Percentiles rank a stretch among this genome's conserved stretches.
Evolutionary conservation across 371 early-diverging fungal genomes (phyloP).

Genomic region (Umbelopsis sp.): DNA sequence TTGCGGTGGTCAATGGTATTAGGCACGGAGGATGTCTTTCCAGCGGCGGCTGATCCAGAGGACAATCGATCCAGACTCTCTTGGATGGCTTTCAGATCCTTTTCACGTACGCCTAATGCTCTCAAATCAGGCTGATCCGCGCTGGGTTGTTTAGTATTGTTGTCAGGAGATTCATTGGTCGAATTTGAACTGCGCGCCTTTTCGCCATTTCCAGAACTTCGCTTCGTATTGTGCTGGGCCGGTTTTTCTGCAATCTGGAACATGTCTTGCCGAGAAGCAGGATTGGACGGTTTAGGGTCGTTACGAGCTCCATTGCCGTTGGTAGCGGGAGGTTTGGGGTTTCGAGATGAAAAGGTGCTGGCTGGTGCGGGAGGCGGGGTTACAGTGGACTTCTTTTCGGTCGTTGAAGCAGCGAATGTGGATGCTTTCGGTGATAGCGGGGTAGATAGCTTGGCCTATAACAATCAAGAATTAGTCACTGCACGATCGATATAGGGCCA

Average conservation of each 20-base stretch:
- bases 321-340: background rate
- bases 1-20: background rate
- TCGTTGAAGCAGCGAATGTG: background rate
- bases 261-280: too few species aligned
- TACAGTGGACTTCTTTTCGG: background rate
- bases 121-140: background rate
- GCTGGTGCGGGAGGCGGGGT: background rate
- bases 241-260: too few species aligned
- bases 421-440: background rate
- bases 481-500: too few species aligned
- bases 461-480: background rate
- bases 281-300: too few species aligned
- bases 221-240: too few species aligned
- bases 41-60: background rate
- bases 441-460: background rate
- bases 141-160: background rate
- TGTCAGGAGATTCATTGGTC: background rate
- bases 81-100: slow-evolving; percentile 9
- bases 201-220: background rate
- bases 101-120: slow-evolving; percentile 1
- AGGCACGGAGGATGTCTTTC: background rate
- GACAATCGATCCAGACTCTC: slow-evolving; percentile 2
- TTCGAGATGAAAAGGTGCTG: background rate
- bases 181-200: background rate
- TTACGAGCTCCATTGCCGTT: too few species aligned